phyloP scores from a whole-genome alignment of 2,329 filamentous ascomycete genomes.

The Albophoma yamanashiensis region DNA sequence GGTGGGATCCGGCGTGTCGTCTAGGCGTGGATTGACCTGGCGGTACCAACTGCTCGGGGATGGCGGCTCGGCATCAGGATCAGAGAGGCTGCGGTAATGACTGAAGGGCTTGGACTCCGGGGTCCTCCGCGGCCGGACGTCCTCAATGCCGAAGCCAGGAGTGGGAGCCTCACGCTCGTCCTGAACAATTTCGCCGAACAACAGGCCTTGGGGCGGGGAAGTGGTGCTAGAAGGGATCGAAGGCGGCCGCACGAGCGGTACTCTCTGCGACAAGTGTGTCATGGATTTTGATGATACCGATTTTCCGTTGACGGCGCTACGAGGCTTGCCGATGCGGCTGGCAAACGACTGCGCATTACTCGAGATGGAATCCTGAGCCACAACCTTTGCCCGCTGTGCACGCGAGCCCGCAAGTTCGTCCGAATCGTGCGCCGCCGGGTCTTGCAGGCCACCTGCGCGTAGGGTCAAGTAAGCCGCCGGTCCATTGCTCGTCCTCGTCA shows the following conservation, averaged over 20 bases:
- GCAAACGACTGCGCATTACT: conserved; percentile 48
- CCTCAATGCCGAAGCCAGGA: conserved; percentile 51
- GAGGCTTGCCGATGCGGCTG: conserved; percentile 46
- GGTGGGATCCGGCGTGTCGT: conserved; percentile 9
- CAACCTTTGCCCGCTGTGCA: conserved; percentile 35
- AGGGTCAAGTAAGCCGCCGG: conserved; percentile 29
- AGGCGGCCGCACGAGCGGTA: conserved; percentile 19
- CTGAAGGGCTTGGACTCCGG: conserved; percentile 54
- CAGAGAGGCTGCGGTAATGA: conserved; percentile 44
- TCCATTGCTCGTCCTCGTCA: conserved; percentile 21
- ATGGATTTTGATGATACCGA: conserved; percentile 23
- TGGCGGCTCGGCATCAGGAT: conserved; percentile 44
- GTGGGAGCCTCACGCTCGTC: conserved; percentile 41
- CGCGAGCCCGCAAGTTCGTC: conserved; percentile 14
- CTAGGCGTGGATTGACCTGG: conserved; percentile 16
- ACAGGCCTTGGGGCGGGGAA: conserved; percentile 36
- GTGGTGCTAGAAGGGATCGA: conserved; percentile 21
- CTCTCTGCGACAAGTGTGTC: conserved; percentile 20
- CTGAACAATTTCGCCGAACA: conserved; percentile 68
- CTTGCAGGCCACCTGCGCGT: conserved; percentile 13
- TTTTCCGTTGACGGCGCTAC: conserved; percentile 20
- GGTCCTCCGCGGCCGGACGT: conserved; percentile 44
- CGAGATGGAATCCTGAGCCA: conserved; percentile 39
- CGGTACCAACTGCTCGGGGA: conserved; percentile 61
- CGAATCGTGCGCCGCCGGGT: conserved; percentile 5